Evolutionary conservation across 106 monocot genomes (phyloP).

Genomic region (Cymbidium sinense): DNA sequence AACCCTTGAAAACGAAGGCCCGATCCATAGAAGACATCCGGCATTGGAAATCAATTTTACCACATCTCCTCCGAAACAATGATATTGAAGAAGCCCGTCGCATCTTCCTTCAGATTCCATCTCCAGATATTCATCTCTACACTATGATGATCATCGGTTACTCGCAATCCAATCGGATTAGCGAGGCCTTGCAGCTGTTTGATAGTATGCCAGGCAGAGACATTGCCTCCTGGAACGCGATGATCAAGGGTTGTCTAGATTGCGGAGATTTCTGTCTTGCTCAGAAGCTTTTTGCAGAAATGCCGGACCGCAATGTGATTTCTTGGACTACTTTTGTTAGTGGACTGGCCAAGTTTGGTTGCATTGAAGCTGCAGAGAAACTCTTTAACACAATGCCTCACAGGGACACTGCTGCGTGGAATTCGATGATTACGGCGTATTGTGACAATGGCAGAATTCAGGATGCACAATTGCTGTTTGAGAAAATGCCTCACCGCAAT

Average conservation of each 20-base stretch:
- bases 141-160: slow-evolving; percentile 71
- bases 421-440: slow-evolving; percentile 79
- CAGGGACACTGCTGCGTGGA: slow-evolving; percentile 68
- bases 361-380: slow-evolving; percentile 37
- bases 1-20: neutral
- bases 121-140: slow-evolving; percentile 37
- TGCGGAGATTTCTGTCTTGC: slow-evolving; percentile 42
- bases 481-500: slow-evolving; percentile 41
- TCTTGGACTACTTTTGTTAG: slow-evolving; percentile 73
- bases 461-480: slow-evolving; percentile 43
- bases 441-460: slow-evolving; percentile 33
- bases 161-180: slow-evolving; percentile 26
- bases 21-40: neutral
- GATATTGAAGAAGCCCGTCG: slow-evolving; percentile 41
- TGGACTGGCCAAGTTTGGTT: slow-evolving; percentile 44
- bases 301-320: slow-evolving; percentile 68
- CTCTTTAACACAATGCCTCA: slow-evolving; percentile 56
- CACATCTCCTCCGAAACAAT: slow-evolving; percentile 20
- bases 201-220: slow-evolving; percentile 55
- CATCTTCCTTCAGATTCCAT: slow-evolving; percentile 40
- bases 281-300: slow-evolving; percentile 41
- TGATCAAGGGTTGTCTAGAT: slow-evolving; percentile 51
- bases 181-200: slow-evolving; percentile 57
- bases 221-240: slow-evolving; percentile 53
- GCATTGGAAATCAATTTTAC: slow-evolving; percentile 19